These are phyloP conservation scores for Nephelium lappaceum DNA, from an alignment of 345 rosid species.

Conservation along the genomic window DNA sequence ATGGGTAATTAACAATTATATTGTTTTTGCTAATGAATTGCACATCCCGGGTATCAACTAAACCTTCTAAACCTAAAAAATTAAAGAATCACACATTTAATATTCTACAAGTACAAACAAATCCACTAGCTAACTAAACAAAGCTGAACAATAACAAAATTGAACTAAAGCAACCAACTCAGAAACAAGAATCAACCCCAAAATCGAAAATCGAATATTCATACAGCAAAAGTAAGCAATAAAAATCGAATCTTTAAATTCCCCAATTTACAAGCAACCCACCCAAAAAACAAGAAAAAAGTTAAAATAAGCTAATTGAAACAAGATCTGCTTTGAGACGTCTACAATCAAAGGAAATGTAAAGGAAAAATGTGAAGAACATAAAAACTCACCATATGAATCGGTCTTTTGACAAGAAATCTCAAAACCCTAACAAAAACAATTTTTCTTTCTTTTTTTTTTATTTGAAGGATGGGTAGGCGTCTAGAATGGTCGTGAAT, in stretches of 20 bases:
- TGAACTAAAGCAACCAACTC: not conserved
- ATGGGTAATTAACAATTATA: not conserved
- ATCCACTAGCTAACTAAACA: not conserved
- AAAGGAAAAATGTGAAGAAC: not conserved
- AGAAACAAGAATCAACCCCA: not conserved
- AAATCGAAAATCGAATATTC: too few relatives aligned
- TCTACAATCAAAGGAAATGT: not conserved
- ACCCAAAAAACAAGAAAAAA: too few relatives aligned
- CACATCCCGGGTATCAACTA: not conserved
- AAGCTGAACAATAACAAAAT: not conserved
- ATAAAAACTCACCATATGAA: not conserved
- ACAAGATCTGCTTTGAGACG: not conserved
- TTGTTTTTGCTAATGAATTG: too few relatives aligned
- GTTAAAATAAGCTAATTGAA: too few relatives aligned
- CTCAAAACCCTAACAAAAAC: not conserved
- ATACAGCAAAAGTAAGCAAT: not conserved
- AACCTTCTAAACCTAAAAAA: not conserved
- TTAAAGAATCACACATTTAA: too few relatives aligned
- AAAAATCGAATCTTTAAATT: not conserved
- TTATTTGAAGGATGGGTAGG: too few relatives aligned
- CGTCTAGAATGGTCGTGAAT: not conserved
- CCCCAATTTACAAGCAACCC: not conserved
- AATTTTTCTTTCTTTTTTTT: too few relatives aligned
- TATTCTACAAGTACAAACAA: not conserved
- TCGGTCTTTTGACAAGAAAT: not conserved